These are phyloP conservation scores for Daldinia bambusicola DNA, from an alignment of 495 filamentous ascomycete genomes.

Conservation along the genomic window DNA sequence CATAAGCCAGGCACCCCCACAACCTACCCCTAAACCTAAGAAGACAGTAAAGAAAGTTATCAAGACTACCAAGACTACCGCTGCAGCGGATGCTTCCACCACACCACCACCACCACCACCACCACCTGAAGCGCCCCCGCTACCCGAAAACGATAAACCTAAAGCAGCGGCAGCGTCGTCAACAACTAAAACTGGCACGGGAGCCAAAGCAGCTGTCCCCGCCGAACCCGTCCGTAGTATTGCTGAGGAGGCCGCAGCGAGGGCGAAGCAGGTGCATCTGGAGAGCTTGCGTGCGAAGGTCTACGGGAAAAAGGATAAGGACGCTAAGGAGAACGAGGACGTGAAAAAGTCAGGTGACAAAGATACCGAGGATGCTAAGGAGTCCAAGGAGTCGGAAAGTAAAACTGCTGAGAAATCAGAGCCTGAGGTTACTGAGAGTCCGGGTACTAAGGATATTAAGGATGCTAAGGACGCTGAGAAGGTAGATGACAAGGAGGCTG, in stretches of 20 bases:
- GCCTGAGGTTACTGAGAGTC: neutral
- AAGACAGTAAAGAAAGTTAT: slow-evolving; percentile 43
- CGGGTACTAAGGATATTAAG: neutral
- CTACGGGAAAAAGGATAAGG: slow-evolving; percentile 50
- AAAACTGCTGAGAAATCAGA: slow-evolving; percentile 18
- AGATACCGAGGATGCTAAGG: slow-evolving; percentile 28
- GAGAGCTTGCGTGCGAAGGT: slow-evolving; percentile 56
- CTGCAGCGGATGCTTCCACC: slow-evolving; percentile 47
- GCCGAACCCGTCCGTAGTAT: slow-evolving; percentile 67
- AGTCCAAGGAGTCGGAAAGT: neutral
- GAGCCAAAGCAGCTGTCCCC: slow-evolving; percentile 32
- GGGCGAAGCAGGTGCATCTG: slow-evolving; percentile 63
- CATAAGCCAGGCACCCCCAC: slow-evolving; percentile 53
- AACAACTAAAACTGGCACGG: slow-evolving; percentile 22
- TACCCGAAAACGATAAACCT: slow-evolving; percentile 36
- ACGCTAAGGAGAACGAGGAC: slow-evolving; percentile 45
- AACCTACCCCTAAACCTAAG: slow-evolving; percentile 44
- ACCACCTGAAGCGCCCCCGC: slow-evolving; percentile 41
- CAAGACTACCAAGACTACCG: slow-evolving; percentile 31
- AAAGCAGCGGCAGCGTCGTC: slow-evolving; percentile 23
- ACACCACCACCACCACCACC: slow-evolving; percentile 12
- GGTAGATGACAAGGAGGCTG: slow-evolving; percentile 17
- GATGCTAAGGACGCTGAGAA: slow-evolving; percentile 16
- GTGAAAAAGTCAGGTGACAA: slow-evolving; percentile 43
- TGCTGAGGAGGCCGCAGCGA: slow-evolving; percentile 75